phyloP scores from a whole-genome alignment of 179 eudicot species.

The Spinacia oleracea region DNA sequence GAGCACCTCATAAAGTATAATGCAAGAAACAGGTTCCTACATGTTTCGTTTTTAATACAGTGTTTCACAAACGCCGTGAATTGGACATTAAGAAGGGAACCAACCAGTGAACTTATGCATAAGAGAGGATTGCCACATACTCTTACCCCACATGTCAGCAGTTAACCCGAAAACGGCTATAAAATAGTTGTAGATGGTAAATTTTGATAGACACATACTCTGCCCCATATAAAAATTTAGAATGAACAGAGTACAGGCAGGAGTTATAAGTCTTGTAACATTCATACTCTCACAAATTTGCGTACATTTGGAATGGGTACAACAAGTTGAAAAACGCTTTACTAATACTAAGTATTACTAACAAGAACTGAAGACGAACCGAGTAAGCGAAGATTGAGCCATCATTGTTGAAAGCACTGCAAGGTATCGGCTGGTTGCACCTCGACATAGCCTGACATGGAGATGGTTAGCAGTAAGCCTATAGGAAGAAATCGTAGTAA shows the following conservation, averaged over 20 bases:
- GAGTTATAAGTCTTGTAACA: not conserved
- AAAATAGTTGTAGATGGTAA: not conserved
- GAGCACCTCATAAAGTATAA: not conserved
- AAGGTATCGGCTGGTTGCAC: slow-evolving; percentile 82
- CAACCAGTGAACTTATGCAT: too few relatives aligned
- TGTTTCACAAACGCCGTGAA: not conserved
- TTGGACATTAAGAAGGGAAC: not conserved
- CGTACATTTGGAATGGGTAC: not conserved
- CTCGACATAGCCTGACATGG: slow-evolving; percentile 66
- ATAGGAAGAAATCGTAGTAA: not conserved
- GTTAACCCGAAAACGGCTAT: not conserved
- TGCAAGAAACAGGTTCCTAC: not conserved
- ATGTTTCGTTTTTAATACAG: not conserved
- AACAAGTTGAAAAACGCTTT: not conserved
- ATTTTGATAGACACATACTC: not conserved
- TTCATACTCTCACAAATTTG: not conserved
- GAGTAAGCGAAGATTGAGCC: slow-evolving; percentile 86
- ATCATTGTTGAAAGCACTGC: slow-evolving; percentile 78
- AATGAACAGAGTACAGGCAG: not conserved
- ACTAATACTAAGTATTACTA: not conserved
- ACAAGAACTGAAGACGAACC: slow-evolving; percentile 37
- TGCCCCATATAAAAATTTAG: not conserved
- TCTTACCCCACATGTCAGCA: not conserved
- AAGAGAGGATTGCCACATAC: too few relatives aligned
- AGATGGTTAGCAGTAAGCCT: not conserved